These are phyloP conservation scores for Mortierella sp. DNA, from an alignment of 371 early-diverging fungal species.

Conservation along the genomic window DNA sequence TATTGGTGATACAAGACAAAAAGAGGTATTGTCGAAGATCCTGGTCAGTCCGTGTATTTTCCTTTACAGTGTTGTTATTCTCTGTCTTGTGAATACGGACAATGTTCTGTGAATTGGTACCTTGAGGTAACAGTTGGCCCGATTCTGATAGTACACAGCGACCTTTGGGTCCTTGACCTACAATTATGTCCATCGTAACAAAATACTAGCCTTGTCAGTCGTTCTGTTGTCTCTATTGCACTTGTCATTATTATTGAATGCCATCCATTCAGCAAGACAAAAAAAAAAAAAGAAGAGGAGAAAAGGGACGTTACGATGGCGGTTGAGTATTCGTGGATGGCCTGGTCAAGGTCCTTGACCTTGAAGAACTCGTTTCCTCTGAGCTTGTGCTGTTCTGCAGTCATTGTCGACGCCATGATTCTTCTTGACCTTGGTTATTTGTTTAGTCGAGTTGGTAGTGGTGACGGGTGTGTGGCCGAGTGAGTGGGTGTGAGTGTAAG, in stretches of 20 bases:
- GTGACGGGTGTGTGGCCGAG: not conserved
- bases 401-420: slow-evolving; percentile 31
- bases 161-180: slow-evolving; percentile 77
- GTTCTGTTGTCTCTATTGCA: not conserved
- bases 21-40: too few relatives aligned
- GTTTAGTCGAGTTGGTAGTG: not conserved
- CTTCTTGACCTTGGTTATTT: not conserved
- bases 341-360: slow-evolving; percentile 70
- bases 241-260: not conserved
- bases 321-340: slow-evolving; percentile 80
- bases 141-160: slow-evolving; percentile 82
- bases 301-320: slow-evolving; percentile 71
- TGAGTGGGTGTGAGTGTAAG: not conserved
- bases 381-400: slow-evolving; percentile 63
- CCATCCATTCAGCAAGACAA: not conserved
- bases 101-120: slow-evolving; percentile 30
- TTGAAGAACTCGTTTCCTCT: slow-evolving; percentile 72
- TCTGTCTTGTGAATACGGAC: not conserved
- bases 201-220: not conserved
- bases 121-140: slow-evolving; percentile 82
- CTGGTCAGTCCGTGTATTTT: not conserved
- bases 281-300: not conserved
- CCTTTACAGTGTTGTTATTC: not conserved
- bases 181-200: not conserved
- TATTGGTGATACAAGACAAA: not conserved